Percentiles rank a stretch among this genome's conserved stretches.
phyloP scores from a whole-genome alignment of 306 rosid genomes.

The Cyamopsis tetragonoloba region DNA sequence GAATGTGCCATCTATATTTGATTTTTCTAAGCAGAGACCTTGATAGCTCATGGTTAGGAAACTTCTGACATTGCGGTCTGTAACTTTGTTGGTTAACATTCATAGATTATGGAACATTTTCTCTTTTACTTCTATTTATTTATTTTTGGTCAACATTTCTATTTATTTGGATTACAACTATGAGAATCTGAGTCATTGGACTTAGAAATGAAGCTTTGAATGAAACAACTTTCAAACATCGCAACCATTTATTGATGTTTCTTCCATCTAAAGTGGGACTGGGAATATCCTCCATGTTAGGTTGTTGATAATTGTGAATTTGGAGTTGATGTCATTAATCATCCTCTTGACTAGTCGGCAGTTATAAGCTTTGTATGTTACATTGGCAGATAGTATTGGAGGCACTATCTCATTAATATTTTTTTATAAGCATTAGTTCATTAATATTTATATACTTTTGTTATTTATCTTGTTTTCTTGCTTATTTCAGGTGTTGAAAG shows the following conservation, averaged over 20 bases:
- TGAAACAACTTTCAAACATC: not conserved
- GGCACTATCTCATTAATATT: too few species aligned
- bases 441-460: too few species aligned
- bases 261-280: not conserved
- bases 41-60: not conserved
- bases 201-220: not conserved
- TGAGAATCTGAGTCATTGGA: not conserved
- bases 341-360: not conserved
- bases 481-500: conserved; percentile 84
- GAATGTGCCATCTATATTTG: conserved; percentile 4
- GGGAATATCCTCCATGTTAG: conserved; percentile 3
- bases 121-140: not conserved
- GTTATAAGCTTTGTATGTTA: not conserved
- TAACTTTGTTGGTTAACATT: not conserved
- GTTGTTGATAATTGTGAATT: not conserved
- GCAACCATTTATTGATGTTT: not conserved
- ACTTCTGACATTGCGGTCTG: conserved; percentile 7
- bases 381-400: not conserved
- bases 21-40: not conserved
- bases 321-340: conserved; percentile 4
- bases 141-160: too few species aligned
- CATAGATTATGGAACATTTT: not conserved
- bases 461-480: conserved; percentile 24
- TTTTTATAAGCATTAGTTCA: too few species aligned
- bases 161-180: not conserved